Evolutionary conservation across 306 rosid genomes (phyloP).

Genomic region (Pterocarpus santalinus): DNA sequence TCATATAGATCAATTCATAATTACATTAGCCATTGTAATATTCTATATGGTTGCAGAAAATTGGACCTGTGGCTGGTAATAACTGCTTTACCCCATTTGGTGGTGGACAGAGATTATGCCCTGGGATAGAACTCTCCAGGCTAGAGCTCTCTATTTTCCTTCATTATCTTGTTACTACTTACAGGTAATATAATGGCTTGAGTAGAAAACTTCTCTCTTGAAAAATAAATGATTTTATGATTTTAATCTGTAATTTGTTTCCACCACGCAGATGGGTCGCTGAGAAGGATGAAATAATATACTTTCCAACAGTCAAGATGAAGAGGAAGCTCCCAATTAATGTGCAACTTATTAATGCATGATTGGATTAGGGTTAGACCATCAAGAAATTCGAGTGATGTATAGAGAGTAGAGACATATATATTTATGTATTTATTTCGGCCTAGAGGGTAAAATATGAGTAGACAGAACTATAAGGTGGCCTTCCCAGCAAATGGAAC

Average conservation of each 20-base stretch:
- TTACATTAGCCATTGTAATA: background rate
- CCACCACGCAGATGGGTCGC: slow-evolving; percentile 70
- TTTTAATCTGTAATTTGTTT: slow-evolving; percentile 11
- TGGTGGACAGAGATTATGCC: slow-evolving; percentile 93
- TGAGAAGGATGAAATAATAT: slow-evolving; percentile 66
- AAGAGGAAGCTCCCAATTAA: slow-evolving; percentile 74
- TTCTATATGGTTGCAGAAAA: slow-evolving; percentile 42
- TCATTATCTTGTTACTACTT: slow-evolving; percentile 72
- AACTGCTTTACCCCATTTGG: slow-evolving; percentile 82
- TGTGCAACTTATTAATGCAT: slow-evolving; percentile 52
- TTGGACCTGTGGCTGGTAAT: slow-evolving; percentile 54
- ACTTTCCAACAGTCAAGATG: slow-evolving; percentile 91
- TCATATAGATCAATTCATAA: background rate
- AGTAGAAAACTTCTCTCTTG: background rate
- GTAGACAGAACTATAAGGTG: slow-evolving; percentile 25
- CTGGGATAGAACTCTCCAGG: slow-evolving; percentile 87
- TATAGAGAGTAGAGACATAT: background rate
- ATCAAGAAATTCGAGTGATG: slow-evolving; percentile 10
- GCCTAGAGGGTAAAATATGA: slow-evolving; percentile 1
- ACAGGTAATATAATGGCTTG: slow-evolving; percentile 54
- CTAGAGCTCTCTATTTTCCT: slow-evolving; percentile 75
- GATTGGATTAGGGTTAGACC: slow-evolving; percentile 26
- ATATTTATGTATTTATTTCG: slow-evolving; percentile 4
- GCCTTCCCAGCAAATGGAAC: slow-evolving; percentile 20
- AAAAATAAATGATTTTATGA: background rate